Evolutionary conservation across 164 flowering plant genomes (phyloP).

Genomic region (Tetracentron sinense): DNA sequence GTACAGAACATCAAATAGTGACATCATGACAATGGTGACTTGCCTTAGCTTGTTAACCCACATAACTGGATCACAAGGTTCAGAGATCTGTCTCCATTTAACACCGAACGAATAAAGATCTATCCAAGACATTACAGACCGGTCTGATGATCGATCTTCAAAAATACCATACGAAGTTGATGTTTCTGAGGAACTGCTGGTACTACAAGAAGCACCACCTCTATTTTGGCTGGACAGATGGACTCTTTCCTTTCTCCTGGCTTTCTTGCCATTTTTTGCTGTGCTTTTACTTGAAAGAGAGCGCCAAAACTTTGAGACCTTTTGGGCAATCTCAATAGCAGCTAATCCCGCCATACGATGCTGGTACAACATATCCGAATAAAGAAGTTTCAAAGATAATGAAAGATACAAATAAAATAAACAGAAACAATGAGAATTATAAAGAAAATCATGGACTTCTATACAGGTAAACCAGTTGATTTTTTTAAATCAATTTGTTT

Average conservation of each 20-base stretch:
- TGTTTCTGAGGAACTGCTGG: conserved; percentile 67
- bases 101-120: conserved; percentile 83
- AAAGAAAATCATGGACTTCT: background rate
- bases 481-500: too few relatives aligned
- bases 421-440: background rate
- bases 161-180: conserved; percentile 43
- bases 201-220: conserved; percentile 92
- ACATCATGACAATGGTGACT: background rate
- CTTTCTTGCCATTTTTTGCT: conserved; percentile 56
- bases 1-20: background rate
- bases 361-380: conserved; percentile 38
- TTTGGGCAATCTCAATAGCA: conserved; percentile 97
- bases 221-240: conserved; percentile 66
- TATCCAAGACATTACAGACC: conserved; percentile 67
- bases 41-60: conserved; percentile 97
- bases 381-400: background rate
- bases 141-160: conserved; percentile 60
- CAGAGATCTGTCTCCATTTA: conserved; percentile 98
- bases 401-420: background rate
- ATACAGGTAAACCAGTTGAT: too few relatives aligned
- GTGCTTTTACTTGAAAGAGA: conserved; percentile 55
- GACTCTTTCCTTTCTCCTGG: conserved; percentile 57
- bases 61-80: conserved; percentile 96
- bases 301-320: conserved; percentile 91
- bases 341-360: conserved; percentile 99